A percentile compares a stretch with the other conserved stretches of the same genome.
Conservation (phyloP, 1,139 yeast species). For the Eremothecium sinecaudum region DNA sequence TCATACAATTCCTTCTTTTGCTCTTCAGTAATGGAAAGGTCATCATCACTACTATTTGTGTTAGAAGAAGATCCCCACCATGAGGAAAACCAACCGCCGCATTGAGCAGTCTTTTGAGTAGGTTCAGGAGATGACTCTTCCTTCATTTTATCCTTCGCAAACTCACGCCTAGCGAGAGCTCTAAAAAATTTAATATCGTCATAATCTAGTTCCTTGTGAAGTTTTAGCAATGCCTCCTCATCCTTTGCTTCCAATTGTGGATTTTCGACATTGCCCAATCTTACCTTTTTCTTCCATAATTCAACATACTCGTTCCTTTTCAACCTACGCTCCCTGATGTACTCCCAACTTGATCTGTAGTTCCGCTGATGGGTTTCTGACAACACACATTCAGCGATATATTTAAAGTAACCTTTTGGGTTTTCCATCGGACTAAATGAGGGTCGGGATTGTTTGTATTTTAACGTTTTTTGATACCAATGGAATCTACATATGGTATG, state of each 20-base stretch:
- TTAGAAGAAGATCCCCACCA: constrained; percentile 43
- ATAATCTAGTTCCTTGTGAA: constrained; percentile 54
- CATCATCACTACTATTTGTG: constrained; percentile 26
- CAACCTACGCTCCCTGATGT: constrained; percentile 60
- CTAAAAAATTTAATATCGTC: constrained; percentile 84
- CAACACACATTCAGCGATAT: constrained; percentile 63
- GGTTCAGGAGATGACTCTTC: constrained; percentile 16
- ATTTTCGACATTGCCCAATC: constrained; percentile 25
- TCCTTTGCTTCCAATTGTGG: constrained; percentile 30
- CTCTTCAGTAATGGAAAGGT: constrained; percentile 46
- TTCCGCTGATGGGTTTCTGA: constrained; percentile 75
- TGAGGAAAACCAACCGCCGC: constrained; percentile 47
- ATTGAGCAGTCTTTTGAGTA: constrained; percentile 8
- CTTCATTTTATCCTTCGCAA: constrained; percentile 45
- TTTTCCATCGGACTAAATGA: constrained; percentile 47
- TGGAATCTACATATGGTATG: constrained; percentile 77
- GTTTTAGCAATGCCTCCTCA: constrained; percentile 36
- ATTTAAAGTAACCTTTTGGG: constrained; percentile 75
- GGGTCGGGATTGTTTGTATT: constrained; percentile 67
- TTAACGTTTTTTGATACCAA: constrained; percentile 66
- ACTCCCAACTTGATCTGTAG: constrained; percentile 84
- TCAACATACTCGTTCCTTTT: constrained; percentile 60
- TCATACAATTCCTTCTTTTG: constrained; percentile 80
- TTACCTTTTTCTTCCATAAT: constrained; percentile 55
- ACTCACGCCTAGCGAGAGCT: constrained; percentile 61